Conservation (phyloP, 2,329 filamentous ascomycete species). For the Aspergillus fructus region DNA sequence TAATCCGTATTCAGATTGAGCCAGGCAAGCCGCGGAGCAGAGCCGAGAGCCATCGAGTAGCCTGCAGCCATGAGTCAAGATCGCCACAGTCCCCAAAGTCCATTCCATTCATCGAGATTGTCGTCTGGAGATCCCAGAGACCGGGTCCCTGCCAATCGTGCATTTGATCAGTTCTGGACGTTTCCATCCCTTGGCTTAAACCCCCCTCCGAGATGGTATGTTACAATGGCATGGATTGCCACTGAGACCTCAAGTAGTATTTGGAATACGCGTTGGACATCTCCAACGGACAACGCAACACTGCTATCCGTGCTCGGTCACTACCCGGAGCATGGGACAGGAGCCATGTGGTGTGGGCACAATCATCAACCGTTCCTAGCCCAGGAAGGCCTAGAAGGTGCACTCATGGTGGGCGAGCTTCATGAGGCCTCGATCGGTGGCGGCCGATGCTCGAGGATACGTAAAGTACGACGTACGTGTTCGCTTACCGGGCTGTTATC, state of each 20-base stretch:
- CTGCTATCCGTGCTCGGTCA: slow-evolving; percentile 6
- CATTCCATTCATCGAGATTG: slow-evolving; percentile 14
- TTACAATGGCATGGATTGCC: background rate
- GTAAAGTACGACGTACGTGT: slow-evolving; percentile 5
- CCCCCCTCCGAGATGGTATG: background rate
- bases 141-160: slow-evolving; percentile 21
- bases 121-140: slow-evolving; percentile 21
- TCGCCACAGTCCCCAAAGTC: slow-evolving; percentile 18
- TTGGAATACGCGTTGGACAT: slow-evolving; percentile 20
- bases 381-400: background rate
- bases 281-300: slow-evolving; percentile 13
- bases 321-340: slow-evolving; percentile 6
- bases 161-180: slow-evolving; percentile 17
- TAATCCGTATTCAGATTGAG: background rate
- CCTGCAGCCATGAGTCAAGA: slow-evolving; percentile 17
- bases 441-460: background rate
- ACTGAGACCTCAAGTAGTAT: slow-evolving; percentile 8
- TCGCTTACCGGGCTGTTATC: background rate
- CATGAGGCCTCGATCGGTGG: background rate
- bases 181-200: slow-evolving; percentile 12
- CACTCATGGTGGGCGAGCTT: background rate
- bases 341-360: slow-evolving; percentile 8
- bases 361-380: background rate
- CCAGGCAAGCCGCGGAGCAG: slow-evolving; percentile 5
- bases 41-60: slow-evolving; percentile 9